These are phyloP conservation scores for Phytophthora capsici DNA, from an alignment of 352 stramenopile species.

Conservation along the genomic window DNA sequence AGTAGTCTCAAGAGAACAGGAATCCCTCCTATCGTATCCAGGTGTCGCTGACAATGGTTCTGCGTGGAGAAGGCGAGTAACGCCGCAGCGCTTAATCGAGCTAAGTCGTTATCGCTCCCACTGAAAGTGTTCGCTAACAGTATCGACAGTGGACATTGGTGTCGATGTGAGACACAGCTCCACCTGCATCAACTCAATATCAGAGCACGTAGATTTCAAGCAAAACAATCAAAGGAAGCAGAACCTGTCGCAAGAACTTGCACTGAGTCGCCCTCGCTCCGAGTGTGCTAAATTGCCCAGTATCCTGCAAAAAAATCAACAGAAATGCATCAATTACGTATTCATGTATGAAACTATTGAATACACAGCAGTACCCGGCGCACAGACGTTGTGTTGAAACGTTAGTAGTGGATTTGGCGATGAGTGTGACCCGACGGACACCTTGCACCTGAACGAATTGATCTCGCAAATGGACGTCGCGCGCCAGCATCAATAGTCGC, in stretches of 20 bases:
- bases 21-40: slow-evolving; percentile 58
- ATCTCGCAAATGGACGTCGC: slow-evolving; percentile 54
- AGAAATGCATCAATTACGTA: too few species aligned
- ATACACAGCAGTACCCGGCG: slow-evolving; percentile 24
- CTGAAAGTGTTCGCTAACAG: slow-evolving; percentile 46
- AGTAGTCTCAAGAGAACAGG: slow-evolving; percentile 56
- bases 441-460: slow-evolving; percentile 68
- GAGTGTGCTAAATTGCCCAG: slow-evolving; percentile 66
- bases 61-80: slow-evolving; percentile 74
- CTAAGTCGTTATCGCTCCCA: slow-evolving; percentile 37
- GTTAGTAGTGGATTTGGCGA: slow-evolving; percentile 33
- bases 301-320: slow-evolving; percentile 44
- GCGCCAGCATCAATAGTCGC: slow-evolving; percentile 62
- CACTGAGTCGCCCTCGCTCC: slow-evolving; percentile 59
- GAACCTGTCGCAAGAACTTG: slow-evolving; percentile 68
- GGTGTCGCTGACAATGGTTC: slow-evolving; percentile 73
- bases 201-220: too few species aligned
- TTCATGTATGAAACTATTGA: background rate
- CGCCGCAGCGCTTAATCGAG: slow-evolving; percentile 54
- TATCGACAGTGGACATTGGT: slow-evolving; percentile 70
- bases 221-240: background rate
- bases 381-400: slow-evolving; percentile 40
- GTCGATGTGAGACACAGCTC: slow-evolving; percentile 73
- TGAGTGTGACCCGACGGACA: slow-evolving; percentile 50
- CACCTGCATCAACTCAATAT: slow-evolving; percentile 38